Base-by-base conservation (phyloP, 2,329 filamentous ascomycete species). In the Neofusicoccum laricinum region DNA sequence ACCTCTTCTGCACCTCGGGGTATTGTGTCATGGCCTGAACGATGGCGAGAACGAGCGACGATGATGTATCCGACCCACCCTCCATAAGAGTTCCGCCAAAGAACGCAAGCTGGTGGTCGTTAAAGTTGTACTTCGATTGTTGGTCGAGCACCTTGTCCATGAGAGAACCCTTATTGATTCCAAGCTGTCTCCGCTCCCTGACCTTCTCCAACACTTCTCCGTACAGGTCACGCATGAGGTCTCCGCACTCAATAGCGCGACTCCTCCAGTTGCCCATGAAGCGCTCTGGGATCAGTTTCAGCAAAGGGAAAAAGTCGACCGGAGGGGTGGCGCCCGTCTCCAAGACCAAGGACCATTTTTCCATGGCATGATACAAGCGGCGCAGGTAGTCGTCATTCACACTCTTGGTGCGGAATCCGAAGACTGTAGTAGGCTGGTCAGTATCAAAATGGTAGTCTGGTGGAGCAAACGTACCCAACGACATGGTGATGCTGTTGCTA, bases 321-420 rank as follows among this genome's bases (percentile, higher is more conserved):
- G 81, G 81, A 0, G 81, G 81, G 0, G 79, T 83, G 14, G 76
- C 77, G 3, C 81, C 81, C 0, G 75, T 72, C 66, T 82, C 81
- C 69, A 81, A 72, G 1, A 82, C 71, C 34, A 73, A 67, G 8
- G 76, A 76, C 76, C 76, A 80, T 15, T 75, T 68, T 49, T 80
- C 75, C 77, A 80, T 77, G 11, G 80, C 61, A 8, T 74, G 64
- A 65, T 79, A 79, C n/a, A 81, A 71, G 12, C 72, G 68, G 15
- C 67, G 70, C 73, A 80, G 77, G 65, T 81, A 73, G 12, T 53
- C 21, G 30, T 51, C 45, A 3, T 21, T 21, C 4, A 25, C 8
- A 17, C 21, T 17, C 21, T 48, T 48, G 5, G 40, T 14, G 40
- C 40, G 40, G 11, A 11, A 43, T 43, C 40, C 40, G 6, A 43